These are phyloP conservation scores for Apiotrichum montevideense DNA, from an alignment of 1,284 basidiomycete species.

Conservation along the genomic window DNA sequence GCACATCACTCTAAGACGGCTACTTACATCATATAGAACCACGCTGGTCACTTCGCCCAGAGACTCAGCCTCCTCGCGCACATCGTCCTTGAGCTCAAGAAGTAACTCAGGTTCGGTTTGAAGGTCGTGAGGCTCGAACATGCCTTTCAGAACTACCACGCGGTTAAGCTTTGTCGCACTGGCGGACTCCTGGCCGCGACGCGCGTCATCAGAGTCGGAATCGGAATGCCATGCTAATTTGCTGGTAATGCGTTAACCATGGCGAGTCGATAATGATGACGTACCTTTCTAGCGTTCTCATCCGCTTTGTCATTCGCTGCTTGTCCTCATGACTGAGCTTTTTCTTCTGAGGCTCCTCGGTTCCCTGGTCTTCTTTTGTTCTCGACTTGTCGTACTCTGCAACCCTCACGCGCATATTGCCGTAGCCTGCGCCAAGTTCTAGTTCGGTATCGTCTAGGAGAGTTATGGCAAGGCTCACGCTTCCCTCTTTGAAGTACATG, in stretches of 20 bases:
- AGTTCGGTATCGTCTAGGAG: constrained; percentile 90
- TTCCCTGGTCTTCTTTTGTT: constrained; percentile 60
- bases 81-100: constrained; percentile 47
- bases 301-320: constrained; percentile 68
- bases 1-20: neutral
- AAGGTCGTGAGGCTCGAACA: constrained; percentile 86
- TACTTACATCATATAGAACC: constrained; percentile 86
- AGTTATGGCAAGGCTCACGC: constrained; percentile 75
- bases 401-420: constrained; percentile 70
- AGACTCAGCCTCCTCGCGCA: constrained; percentile 63
- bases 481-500: constrained; percentile 96
- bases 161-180: constrained; percentile 57
- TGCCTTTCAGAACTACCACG: constrained; percentile 86
- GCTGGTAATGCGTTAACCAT: constrained; percentile 14
- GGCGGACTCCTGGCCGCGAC: constrained; percentile 1
- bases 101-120: constrained; percentile 80
- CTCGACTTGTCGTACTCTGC: constrained; percentile 63
- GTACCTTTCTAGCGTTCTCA: constrained; percentile 84
- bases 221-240: constrained; percentile 45
- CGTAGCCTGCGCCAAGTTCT: constrained; percentile 62
- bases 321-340: constrained; percentile 67
- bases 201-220: constrained; percentile 30
- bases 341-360: constrained; percentile 52
- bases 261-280: neutral
- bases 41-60: constrained; percentile 96